Conservation (phyloP, 2,329 filamentous ascomycete species). For the Neonectria punicea region DNA sequence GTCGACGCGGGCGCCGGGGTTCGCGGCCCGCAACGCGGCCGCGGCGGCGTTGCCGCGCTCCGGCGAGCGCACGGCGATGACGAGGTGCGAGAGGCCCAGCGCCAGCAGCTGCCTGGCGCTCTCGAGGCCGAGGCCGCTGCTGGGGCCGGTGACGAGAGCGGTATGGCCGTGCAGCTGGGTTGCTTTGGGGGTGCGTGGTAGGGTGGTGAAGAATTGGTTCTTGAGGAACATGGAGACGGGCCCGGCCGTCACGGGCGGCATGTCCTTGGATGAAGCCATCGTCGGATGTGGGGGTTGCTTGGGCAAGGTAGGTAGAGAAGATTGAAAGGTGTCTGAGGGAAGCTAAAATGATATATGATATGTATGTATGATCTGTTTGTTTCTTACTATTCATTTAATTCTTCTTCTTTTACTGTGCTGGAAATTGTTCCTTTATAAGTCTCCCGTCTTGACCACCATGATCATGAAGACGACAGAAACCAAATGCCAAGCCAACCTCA, state of each 20-base stretch:
- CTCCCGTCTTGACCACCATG: not conserved
- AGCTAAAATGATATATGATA: not conserved
- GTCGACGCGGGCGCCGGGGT: too few relatives aligned
- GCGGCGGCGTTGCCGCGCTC: too few relatives aligned
- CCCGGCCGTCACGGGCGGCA: not conserved
- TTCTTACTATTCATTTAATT: not conserved
- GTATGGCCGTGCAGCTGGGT: slow-evolving; percentile 33
- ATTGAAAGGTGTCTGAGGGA: not conserved
- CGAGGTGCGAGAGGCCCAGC: too few relatives aligned
- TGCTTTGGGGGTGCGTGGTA: not conserved
- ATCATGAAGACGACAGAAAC: not conserved
- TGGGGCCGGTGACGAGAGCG: too few relatives aligned
- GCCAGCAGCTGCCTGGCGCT: too few relatives aligned
- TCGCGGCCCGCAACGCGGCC: too few relatives aligned
- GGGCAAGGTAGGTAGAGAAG: not conserved
- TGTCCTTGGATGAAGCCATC: slow-evolving; percentile 5
- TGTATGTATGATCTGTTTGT: too few relatives aligned
- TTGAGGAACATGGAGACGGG: not conserved
- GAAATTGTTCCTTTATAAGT: not conserved
- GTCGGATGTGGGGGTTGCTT: not conserved
- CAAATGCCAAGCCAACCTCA: slow-evolving; percentile 9
- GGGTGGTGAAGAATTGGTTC: not conserved
- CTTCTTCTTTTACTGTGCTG: not conserved
- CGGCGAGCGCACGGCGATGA: too few relatives aligned
- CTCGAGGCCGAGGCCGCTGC: too few relatives aligned